These are phyloP conservation scores for Conticribra guillardii DNA, from an alignment of 108 stramenopile species.

Conservation along the genomic window DNA sequence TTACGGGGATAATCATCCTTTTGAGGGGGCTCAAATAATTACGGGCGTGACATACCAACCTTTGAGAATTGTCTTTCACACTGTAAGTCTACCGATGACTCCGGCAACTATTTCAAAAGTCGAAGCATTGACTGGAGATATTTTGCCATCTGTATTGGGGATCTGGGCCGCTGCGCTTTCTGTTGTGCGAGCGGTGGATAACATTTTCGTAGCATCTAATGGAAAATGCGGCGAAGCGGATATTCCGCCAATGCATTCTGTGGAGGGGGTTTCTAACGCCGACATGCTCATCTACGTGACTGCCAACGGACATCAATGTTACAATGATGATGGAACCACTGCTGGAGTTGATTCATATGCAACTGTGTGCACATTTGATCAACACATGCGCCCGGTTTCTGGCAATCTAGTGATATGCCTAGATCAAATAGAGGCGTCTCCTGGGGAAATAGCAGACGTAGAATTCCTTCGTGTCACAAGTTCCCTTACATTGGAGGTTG, in stretches of 20 bases:
- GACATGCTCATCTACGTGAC: conserved; percentile 81
- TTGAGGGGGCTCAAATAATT: conserved; percentile 4
- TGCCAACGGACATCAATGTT: conserved; percentile 64
- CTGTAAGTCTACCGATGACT: conserved; percentile 24
- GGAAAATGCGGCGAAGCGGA: conserved; percentile 45
- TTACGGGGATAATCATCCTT: conserved; percentile 36
- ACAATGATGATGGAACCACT: conserved; percentile 6
- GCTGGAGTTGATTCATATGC: conserved; percentile 30
- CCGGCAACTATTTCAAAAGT: conserved; percentile 49
- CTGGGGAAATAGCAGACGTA: conserved; percentile 66
- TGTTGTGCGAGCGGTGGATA: conserved; percentile 28
- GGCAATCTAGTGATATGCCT: conserved; percentile 81
- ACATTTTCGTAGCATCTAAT: conserved; percentile 20
- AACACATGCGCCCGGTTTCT: conserved; percentile 73
- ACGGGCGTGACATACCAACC: conserved; percentile 24
- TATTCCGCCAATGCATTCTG: conserved; percentile 69
- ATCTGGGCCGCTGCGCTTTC: conserved; percentile 48
- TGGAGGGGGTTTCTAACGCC: conserved; percentile 62
- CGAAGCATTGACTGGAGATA: conserved; percentile 47
- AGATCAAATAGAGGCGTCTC: conserved; percentile 67
- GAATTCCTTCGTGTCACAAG: conserved; percentile 37
- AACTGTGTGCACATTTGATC: conserved; percentile 57
- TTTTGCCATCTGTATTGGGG: conserved; percentile 37
- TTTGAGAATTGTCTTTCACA: conserved; percentile 38
- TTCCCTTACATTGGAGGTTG: conserved; percentile 40